Evolutionary conservation across 257 asterid genomes (phyloP).

Genomic region (Rhazya stricta): DNA sequence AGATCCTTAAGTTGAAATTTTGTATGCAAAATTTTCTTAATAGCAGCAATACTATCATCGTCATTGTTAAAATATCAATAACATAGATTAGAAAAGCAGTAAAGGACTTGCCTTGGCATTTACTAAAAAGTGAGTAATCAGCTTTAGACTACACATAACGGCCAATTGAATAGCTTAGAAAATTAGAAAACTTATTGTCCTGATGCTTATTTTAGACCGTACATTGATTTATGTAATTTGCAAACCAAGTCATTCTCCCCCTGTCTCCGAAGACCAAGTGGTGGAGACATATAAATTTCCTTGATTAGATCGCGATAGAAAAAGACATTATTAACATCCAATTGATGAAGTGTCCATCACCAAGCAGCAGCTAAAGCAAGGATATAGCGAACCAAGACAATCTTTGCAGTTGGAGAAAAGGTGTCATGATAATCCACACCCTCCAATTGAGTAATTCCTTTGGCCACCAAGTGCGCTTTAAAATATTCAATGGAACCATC

Average conservation of each 20-base stretch:
- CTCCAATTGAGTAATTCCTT: neutral
- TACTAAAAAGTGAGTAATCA: slow-evolving; percentile 5
- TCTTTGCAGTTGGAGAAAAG: neutral
- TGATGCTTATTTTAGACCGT: neutral
- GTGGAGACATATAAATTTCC: neutral
- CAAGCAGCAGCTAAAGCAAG: neutral
- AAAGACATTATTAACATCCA: neutral
- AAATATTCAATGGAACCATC: neutral
- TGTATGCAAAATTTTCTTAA: neutral
- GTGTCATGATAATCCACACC: neutral
- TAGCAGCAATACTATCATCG: neutral
- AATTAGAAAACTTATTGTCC: neutral
- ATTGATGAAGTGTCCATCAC: too few relatives aligned
- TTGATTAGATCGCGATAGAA: neutral
- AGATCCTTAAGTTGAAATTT: neutral
- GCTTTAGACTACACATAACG: neutral
- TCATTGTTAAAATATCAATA: slow-evolving; percentile 9
- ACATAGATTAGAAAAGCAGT: slow-evolving; percentile 3
- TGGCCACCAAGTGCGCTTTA: neutral
- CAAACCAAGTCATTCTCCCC: neutral
- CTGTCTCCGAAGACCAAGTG: neutral
- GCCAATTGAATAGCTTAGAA: neutral
- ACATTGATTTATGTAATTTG: neutral
- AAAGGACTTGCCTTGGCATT: neutral
- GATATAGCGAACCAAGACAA: neutral